A percentile compares a stretch with the other conserved stretches of the same genome.
Conservation (phyloP, 1,139 yeast genomes). For the Candida sp. region DNA sequence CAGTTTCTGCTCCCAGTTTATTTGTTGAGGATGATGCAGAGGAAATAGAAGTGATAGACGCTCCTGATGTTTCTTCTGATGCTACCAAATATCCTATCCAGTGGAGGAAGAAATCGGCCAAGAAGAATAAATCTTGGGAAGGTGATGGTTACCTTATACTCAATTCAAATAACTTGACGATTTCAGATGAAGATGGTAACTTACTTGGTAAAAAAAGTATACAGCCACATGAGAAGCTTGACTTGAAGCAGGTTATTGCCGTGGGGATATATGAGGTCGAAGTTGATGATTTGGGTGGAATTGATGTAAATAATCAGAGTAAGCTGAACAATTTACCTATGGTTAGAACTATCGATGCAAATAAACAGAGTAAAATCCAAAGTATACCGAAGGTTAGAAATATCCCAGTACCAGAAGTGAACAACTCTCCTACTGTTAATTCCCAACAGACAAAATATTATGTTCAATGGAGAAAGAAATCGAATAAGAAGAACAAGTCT, state of each 20-base stretch:
- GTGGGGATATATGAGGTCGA: conserved; percentile 55
- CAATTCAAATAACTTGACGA: conserved; percentile 8
- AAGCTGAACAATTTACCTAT: not conserved
- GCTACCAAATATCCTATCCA: conserved; percentile 36
- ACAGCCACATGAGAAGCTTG: conserved; percentile 6
- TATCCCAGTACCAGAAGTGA: not conserved
- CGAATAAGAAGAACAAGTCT: conserved; percentile 78
- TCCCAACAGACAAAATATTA: conserved; percentile 16
- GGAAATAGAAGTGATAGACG: not conserved
- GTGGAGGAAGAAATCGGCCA: conserved; percentile 69
- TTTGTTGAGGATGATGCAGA: not conserved
- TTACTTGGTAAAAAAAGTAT: conserved; percentile 13
- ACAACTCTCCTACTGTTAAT: not conserved
- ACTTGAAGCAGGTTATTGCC: conserved; percentile 37
- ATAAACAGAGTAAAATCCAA: not conserved
- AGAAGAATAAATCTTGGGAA: conserved; percentile 93
- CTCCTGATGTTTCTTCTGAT: not conserved
- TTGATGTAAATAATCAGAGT: no score
- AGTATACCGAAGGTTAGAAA: not conserved
- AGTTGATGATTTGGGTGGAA: conserved; percentile 43
- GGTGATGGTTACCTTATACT: conserved; percentile 70
- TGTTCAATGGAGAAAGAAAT: conserved; percentile 68
- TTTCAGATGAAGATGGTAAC: conserved; percentile 14
- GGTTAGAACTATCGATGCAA: not conserved
- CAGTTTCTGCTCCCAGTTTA: not conserved